phyloP scores from a whole-genome alignment of 1,284 basidiomycete genomes.

The Ganoderma resinaceum region DNA sequence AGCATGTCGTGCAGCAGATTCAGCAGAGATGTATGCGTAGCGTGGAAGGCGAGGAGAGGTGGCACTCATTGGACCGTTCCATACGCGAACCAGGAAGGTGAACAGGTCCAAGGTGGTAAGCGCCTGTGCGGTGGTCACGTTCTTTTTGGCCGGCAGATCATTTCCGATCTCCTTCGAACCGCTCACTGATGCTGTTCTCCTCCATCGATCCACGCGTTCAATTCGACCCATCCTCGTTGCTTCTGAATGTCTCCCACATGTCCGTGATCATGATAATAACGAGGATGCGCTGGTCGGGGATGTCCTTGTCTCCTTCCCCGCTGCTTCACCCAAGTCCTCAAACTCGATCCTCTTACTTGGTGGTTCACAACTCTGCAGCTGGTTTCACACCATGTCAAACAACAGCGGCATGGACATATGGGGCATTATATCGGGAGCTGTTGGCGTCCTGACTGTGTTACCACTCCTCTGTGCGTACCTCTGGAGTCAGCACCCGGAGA shows the following conservation, averaged over 20 bases:
- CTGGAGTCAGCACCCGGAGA: neutral
- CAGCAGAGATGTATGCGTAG: conserved; percentile 5
- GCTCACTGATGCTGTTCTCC: neutral
- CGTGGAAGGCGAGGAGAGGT: neutral
- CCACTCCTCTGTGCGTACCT: neutral
- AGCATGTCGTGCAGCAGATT: neutral
- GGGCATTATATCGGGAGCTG: neutral
- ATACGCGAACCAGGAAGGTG: neutral
- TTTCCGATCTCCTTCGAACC: too few relatives aligned
- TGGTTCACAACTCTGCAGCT: too few relatives aligned
- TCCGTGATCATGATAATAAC: neutral
- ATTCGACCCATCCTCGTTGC: neutral
- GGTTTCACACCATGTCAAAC: neutral
- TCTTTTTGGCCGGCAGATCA: too few relatives aligned
- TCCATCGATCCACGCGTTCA: neutral
- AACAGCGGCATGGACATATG: neutral
- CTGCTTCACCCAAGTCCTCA: too few relatives aligned
- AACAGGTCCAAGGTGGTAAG: neutral
- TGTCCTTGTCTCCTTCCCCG: neutral
- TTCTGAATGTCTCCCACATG: neutral
- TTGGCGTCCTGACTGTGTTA: neutral
- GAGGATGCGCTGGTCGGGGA: too few relatives aligned
- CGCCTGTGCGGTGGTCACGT: neutral
- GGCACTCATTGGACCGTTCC: neutral
- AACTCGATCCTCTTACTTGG: too few relatives aligned